phyloP scores from a whole-genome alignment of 768 basidiomycete species.

The Ramaria sp. region DNA sequence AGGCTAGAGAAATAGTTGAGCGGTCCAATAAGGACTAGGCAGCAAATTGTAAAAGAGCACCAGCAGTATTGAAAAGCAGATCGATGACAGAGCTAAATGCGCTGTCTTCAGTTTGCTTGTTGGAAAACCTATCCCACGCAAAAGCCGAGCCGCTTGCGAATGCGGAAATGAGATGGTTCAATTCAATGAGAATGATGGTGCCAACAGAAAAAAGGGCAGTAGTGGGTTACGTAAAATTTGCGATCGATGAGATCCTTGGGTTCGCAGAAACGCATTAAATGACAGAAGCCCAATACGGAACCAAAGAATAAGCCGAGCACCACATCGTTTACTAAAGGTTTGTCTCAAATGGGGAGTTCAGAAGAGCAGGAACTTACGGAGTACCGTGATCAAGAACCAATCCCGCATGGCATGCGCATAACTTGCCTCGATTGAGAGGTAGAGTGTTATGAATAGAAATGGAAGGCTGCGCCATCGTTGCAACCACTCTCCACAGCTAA shows the following conservation, averaged over 20 bases:
- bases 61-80: too few relatives aligned
- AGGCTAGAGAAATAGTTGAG: too few relatives aligned
- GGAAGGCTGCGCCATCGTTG: conserved; percentile 98
- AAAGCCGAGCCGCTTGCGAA: too few relatives aligned
- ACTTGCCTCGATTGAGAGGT: conserved; percentile 61
- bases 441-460: conserved; percentile 83
- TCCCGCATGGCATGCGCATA: conserved; percentile 59
- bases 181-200: conserved; percentile 72
- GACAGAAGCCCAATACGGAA: conserved; percentile 65
- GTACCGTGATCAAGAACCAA: conserved; percentile 84
- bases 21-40: too few relatives aligned
- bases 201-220: too few relatives aligned
- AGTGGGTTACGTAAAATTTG: conserved; percentile 91
- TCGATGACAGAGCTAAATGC: too few relatives aligned
- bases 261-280: conserved; percentile 91
- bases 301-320: conserved; percentile 67
- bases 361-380: conserved; percentile 33
- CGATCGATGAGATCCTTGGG: conserved; percentile 79
- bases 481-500: conserved; percentile 77
- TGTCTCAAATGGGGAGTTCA: too few relatives aligned
- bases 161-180: conserved; percentile 91
- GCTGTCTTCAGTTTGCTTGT: conserved; percentile 86
- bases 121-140: too few relatives aligned
- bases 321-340: conserved; percentile 51
- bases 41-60: too few relatives aligned